Conservation (phyloP, 306 rosid species). For the Sesbania bispinosa region DNA sequence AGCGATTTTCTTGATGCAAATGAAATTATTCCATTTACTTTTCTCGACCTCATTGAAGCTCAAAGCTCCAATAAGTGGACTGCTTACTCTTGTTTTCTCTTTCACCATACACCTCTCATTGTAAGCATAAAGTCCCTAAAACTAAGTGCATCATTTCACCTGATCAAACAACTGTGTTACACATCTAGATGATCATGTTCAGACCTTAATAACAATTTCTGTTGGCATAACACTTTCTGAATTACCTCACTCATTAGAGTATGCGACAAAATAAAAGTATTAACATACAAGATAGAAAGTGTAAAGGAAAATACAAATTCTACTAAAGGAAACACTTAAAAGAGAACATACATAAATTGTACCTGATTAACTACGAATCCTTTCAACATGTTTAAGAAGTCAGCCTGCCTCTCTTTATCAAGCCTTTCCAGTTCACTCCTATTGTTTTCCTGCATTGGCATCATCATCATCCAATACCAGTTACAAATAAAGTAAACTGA, state of each 20-base stretch:
- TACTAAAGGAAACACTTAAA: not conserved
- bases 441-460: slow-evolving; percentile 76
- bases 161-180: slow-evolving; percentile 2
- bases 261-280: not conserved
- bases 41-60: not conserved
- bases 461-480: slow-evolving; percentile 22
- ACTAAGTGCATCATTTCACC: not conserved
- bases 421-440: slow-evolving; percentile 87
- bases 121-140: not conserved
- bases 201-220: too few relatives aligned
- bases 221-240: too few relatives aligned
- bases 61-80: not conserved
- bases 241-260: not conserved
- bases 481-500: not conserved
- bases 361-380: slow-evolving; percentile 96
- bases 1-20: not conserved
- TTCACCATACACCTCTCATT: not conserved
- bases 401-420: slow-evolving; percentile 71
- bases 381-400: slow-evolving; percentile 83
- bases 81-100: not conserved
- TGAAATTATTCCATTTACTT: not conserved
- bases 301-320: slow-evolving; percentile 1
- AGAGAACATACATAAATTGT: slow-evolving; percentile 4
- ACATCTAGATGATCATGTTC: not conserved
- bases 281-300: not conserved